Base-by-base conservation (phyloP, 768 basidiomycete species). In the Clitopilus passeckerianus region DNA sequence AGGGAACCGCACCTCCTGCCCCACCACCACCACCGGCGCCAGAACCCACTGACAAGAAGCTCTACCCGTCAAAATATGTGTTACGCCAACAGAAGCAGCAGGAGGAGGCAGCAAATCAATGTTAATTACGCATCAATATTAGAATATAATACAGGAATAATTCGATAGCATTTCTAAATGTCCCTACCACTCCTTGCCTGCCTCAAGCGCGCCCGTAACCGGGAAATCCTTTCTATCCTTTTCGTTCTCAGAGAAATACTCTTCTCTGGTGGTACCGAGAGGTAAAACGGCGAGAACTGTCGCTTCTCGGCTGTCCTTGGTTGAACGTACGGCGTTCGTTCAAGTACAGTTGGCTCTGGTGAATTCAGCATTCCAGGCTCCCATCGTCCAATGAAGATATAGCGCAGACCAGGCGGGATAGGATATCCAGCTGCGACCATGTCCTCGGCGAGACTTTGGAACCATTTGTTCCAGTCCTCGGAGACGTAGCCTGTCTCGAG, bases 1-100 rank as follows among this genome's bases (percentile, higher is more conserved):
- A 80, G 60, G 77, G 77, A 34, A 71, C 61, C 3, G 62, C n/a
- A 5, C 15, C 20, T 1, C n/a, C 12, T 20, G 46, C 18, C 16
- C 46, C 46, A 20, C n/a, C 46, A 50, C 46, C 46, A 10, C 15
- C 18, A 16, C 16, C 22, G 37, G 37, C n/a, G 5, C 12, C 37
- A 41, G 14, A 41, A 41, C 12, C 14, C 37, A 41, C 12, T 14
- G 37, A 14, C 5, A 41, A 41, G 27, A 30, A 30, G 7, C n/a
- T n/a, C n/a, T n/a, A n/a, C n/a, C 27, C 27, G 10, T 14, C 37
- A n/a, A n/a, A 41, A 41, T n/a, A n/a, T 41, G 2, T 5, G 37
- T 9, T 41, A 41, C 37, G 37, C 12, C 14, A 41, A 9, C 37
- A 41, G 10, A 14, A 9, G 5, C 3, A 3, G 37, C 12, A 30